Evolutionary conservation across 495 filamentous ascomycete species (phyloP), one percentile per base, ranked within the genome.

Genomic region (Penicillium pulvis): DNA sequence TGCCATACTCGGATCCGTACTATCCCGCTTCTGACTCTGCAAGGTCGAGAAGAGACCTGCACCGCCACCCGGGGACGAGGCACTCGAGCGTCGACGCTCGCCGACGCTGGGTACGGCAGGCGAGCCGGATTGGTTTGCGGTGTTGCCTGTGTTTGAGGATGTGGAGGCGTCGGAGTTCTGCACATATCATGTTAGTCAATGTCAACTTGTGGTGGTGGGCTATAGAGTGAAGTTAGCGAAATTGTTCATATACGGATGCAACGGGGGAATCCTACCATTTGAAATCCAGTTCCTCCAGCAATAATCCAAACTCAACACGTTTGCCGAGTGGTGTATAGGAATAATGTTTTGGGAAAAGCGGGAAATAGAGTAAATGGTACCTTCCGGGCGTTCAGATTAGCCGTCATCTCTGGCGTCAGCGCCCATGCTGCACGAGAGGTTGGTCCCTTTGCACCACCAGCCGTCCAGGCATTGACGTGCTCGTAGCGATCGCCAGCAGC

Each of bases 1-100:
- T 6, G 70, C 63, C 46, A 74, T 66, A 4, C 56, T 58, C 0
- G 73, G 61, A 60, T 84, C 81, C 6, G 49, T 51, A 0, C 72
- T 73, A 47, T 76, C 77, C 3, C 83, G 74, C 62, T 86, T 86
- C 72, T 82, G 79, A 31, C 69, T 74, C 6, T 73, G 72, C 64
- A 86, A 71, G 36, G 71, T 74, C 14, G 74, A 68, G 59, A 86
- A 86, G 14, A 82, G 67, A 8, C 58, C 60, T 1, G 65, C 67
- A 1, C 61, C 56, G 55, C 56, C 62, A 10, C 51, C 42, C 14
- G 33, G 10, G 9, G 60, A 60, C 33, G 68, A 65, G 35, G 63
- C 70, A 58, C 74, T 77, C 16, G 74, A 76, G 53, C 66, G 69
- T 53, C 72, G 65, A 33, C 73, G 58, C 42, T 77, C 70, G 19